Evolutionary conservation across 768 basidiomycete species (phyloP).

Genomic region (Tylopilus intermedius): DNA sequence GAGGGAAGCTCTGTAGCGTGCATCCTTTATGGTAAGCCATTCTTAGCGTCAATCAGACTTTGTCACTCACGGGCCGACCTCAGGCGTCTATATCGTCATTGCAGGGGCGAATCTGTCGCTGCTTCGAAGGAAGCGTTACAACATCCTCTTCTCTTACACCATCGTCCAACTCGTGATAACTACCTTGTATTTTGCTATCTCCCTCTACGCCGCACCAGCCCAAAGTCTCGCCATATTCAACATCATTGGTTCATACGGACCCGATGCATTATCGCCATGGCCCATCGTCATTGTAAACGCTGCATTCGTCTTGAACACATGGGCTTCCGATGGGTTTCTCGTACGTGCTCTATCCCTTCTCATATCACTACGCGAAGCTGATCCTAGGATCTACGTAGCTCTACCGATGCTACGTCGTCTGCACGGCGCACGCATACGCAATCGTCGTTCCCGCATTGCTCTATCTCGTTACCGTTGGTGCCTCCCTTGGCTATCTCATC

Average conservation of each 20-base stretch:
- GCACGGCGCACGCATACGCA: conserved; percentile 2
- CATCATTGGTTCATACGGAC: conserved; percentile 3
- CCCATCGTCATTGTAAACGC: conserved; percentile 7
- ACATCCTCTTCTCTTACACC: conserved; percentile 11
- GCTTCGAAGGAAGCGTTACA: conserved; percentile 15
- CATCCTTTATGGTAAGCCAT: conserved; percentile 15
- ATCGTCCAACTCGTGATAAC: conserved; percentile 16
- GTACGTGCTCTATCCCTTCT: conserved; percentile 6
- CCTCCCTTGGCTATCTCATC: conserved; percentile 18
- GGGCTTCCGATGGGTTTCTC: conserved; percentile 21
- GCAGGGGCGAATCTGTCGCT: conserved; percentile 9
- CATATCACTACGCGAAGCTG: background rate
- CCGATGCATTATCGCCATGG: conserved; percentile 16
- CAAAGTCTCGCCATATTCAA: conserved; percentile 11
- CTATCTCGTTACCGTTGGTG: conserved; percentile 15
- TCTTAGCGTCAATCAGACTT: background rate
- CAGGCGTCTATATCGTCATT: conserved; percentile 17
- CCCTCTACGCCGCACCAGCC: conserved; percentile 16
- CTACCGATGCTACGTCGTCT: conserved; percentile 23
- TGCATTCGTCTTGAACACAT: conserved; percentile 19
- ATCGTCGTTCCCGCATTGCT: background rate
- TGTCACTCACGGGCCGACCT: background rate
- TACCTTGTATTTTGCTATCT: conserved; percentile 16
- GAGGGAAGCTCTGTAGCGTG: conserved; percentile 19
- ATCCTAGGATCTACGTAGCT: conserved; percentile 3